Conservation (phyloP, 169 alveolate genomes). For the Eimeria acervulina region DNA sequence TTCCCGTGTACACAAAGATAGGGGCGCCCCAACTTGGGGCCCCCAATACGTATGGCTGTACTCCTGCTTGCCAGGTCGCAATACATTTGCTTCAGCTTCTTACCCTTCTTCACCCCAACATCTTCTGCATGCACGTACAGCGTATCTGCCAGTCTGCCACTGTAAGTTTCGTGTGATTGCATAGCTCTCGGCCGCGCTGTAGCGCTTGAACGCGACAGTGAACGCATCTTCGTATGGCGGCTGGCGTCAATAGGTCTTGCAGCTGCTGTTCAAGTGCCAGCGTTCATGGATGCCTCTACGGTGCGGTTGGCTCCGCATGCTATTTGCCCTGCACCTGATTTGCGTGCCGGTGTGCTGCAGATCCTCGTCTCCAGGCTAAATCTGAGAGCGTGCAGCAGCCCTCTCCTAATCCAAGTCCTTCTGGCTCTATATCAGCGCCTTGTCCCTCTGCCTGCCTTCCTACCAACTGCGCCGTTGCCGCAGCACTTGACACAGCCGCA, state of each 20-base stretch:
- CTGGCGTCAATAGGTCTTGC: background rate
- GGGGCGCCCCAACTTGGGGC: slow-evolving; percentile 6
- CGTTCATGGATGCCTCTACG: background rate
- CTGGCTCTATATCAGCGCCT: slow-evolving; percentile 72
- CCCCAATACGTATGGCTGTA: slow-evolving; percentile 19
- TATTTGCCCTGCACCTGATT: background rate
- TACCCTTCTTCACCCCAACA: slow-evolving; percentile 81
- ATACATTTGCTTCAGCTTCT: slow-evolving; percentile 62
- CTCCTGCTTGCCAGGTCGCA: slow-evolving; percentile 61
- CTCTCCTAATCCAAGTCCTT: slow-evolving; percentile 70
- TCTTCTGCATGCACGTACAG: slow-evolving; percentile 77
- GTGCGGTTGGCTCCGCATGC: background rate
- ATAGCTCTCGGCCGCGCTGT: background rate
- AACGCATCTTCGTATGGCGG: background rate
- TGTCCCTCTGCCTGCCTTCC: slow-evolving; percentile 81
- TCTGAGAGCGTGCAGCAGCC: slow-evolving; percentile 68
- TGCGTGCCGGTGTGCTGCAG: background rate
- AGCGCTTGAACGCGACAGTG: background rate
- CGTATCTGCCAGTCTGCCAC: slow-evolving; percentile 70
- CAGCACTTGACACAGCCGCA: slow-evolving; percentile 60
- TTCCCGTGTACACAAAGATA: slow-evolving; percentile 42
- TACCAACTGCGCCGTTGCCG: slow-evolving; percentile 77
- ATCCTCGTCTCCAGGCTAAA: slow-evolving; percentile 72
- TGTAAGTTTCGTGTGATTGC: background rate
- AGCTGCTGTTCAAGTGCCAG: background rate